Evolutionary conservation across 768 basidiomycete species (phyloP).

Genomic region (Lentinula detonsa): DNA sequence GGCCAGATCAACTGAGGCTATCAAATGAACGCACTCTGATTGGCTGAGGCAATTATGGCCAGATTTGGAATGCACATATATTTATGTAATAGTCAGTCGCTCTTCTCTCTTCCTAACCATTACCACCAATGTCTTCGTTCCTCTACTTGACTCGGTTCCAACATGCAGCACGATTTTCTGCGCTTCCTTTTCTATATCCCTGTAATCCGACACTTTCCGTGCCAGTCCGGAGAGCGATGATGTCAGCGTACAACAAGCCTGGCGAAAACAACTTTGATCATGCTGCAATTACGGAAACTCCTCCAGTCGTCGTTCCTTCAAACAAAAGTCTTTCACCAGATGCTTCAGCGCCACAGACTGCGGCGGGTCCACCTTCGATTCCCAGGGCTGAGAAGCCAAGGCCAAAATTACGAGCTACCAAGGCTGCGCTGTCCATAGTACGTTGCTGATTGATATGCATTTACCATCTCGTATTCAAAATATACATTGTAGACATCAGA

Average conservation of each 20-base stretch:
- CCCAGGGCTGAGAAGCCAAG: conserved; percentile 56
- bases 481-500: conserved; percentile 55
- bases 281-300: conserved; percentile 31
- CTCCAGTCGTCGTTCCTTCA: conserved; percentile 46
- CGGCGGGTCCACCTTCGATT: conserved; percentile 62
- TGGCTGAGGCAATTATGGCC: neutral
- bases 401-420: conserved; percentile 62
- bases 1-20: neutral
- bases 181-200: conserved; percentile 25
- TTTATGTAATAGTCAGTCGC: neutral
- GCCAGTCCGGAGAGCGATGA: conserved; percentile 53
- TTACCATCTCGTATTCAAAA: neutral
- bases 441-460: conserved; percentile 16
- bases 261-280: conserved; percentile 19
- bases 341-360: conserved; percentile 64
- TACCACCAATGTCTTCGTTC: conserved; percentile 15
- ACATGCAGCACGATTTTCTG: conserved; percentile 24
- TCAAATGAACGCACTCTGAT: conserved; percentile 1
- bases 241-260: conserved; percentile 56
- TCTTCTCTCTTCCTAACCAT: neutral
- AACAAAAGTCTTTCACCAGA: conserved; percentile 43
- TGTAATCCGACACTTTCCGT: conserved; percentile 25
- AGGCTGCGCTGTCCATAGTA: conserved; percentile 76
- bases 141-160: conserved; percentile 22
- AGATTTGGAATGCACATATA: neutral